Percentiles rank a stretch among this genome's conserved stretches.
phyloP scores from a whole-genome alignment of 805 yeast genomes.

The Kluyveromyces lactis region DNA sequence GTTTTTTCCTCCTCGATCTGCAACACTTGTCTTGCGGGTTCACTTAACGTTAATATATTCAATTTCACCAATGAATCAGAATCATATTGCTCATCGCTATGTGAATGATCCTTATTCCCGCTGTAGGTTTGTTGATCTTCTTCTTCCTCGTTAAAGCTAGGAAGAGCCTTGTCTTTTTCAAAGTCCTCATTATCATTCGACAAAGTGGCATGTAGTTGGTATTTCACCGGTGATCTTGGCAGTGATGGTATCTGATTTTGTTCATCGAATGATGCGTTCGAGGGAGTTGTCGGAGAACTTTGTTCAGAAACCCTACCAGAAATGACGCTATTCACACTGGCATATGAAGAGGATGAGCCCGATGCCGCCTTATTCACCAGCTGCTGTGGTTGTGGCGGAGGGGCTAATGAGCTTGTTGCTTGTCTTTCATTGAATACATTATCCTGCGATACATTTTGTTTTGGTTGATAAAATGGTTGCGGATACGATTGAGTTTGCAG shows the following conservation, averaged over 20 bases:
- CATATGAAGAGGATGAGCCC: slow-evolving; percentile 7
- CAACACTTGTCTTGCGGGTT: slow-evolving; percentile 1
- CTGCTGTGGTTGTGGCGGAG: slow-evolving; percentile 1
- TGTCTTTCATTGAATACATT: neutral
- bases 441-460: neutral
- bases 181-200: neutral
- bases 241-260: neutral
- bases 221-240: slow-evolving; percentile 9
- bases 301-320: slow-evolving; percentile 2
- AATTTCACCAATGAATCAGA: slow-evolving; percentile 2
- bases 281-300: neutral
- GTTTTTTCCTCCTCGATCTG: neutral
- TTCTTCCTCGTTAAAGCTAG: neutral
- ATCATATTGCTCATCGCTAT: neutral
- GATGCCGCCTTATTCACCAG: slow-evolving; percentile 3
- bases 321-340: slow-evolving; percentile 6
- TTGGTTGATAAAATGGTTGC: slow-evolving; percentile 6
- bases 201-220: slow-evolving; percentile 5
- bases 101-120: neutral
- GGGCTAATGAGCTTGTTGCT: neutral
- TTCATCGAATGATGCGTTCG: neutral
- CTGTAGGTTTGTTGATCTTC: neutral
- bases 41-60: slow-evolving; percentile 1
- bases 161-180: neutral
- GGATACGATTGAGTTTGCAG: slow-evolving; percentile 15